Evolutionary conservation across 371 early-diverging fungal species (phyloP).

Genomic region (Mucor racemosus): DNA sequence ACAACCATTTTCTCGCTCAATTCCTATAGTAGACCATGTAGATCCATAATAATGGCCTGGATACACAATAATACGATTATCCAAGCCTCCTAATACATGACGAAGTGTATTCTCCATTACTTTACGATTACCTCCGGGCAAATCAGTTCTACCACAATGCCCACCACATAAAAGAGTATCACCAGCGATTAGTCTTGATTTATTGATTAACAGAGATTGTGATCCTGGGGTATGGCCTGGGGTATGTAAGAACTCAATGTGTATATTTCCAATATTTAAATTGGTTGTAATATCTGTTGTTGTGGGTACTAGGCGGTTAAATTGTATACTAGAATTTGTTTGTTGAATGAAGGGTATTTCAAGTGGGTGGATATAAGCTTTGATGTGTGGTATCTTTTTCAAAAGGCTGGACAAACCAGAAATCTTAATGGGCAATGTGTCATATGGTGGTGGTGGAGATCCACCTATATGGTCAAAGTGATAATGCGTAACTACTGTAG

Average conservation of each 20-base stretch:
- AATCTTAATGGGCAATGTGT: slow-evolving; percentile 78
- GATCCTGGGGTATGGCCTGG: slow-evolving; percentile 92
- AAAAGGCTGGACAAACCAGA: slow-evolving; percentile 76
- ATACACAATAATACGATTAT: slow-evolving; percentile 76
- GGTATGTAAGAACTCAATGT: slow-evolving; percentile 78
- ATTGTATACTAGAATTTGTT: slow-evolving; percentile 70
- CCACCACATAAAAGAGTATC: slow-evolving; percentile 83
- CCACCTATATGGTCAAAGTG: slow-evolving; percentile 86
- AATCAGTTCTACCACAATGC: slow-evolving; percentile 79
- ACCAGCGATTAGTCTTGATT: slow-evolving; percentile 78
- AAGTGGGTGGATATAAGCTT: slow-evolving; percentile 73
- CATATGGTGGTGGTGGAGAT: slow-evolving; percentile 82
- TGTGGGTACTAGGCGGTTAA: slow-evolving; percentile 58
- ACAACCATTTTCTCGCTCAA: slow-evolving; percentile 61
- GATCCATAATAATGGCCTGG: slow-evolving; percentile 91
- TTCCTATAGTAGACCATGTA: slow-evolving; percentile 74
- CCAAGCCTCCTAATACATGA: slow-evolving; percentile 57
- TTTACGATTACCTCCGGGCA: slow-evolving; percentile 70
- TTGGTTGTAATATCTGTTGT: slow-evolving; percentile 64
- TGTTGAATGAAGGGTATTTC: slow-evolving; percentile 76
- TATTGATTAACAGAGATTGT: slow-evolving; percentile 80
- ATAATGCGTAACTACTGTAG: slow-evolving; percentile 77
- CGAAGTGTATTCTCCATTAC: slow-evolving; percentile 74
- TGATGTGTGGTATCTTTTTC: slow-evolving; percentile 69
- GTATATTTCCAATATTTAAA: slow-evolving; percentile 58